Evolutionary conservation across 1,284 basidiomycete species (phyloP).

Genomic region (Boletus semigastroideus): DNA sequence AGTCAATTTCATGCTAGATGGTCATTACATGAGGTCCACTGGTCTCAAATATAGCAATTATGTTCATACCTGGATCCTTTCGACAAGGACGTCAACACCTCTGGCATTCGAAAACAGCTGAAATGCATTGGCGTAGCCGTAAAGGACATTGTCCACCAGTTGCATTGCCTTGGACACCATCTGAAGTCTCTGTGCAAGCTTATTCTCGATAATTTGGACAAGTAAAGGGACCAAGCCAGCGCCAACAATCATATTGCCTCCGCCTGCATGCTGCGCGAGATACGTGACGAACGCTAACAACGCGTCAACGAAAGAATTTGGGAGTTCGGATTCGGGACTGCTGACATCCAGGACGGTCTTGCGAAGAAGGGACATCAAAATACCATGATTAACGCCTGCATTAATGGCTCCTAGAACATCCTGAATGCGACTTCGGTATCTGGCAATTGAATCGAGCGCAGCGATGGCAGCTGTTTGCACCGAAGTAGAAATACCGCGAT

Average conservation of each 20-base stretch:
- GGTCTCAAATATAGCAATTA: neutral
- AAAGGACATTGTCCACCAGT: conserved; percentile 90
- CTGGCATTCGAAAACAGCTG: conserved; percentile 83
- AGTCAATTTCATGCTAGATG: conserved; percentile 67
- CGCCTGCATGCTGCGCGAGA: conserved; percentile 80
- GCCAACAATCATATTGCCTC: conserved; percentile 93
- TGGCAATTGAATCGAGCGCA: conserved; percentile 86
- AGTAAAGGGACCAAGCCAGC: conserved; percentile 93
- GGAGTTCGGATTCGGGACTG: conserved; percentile 62
- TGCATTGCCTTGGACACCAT: conserved; percentile 89
- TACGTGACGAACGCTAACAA: conserved; percentile 86
- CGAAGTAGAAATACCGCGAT: conserved; percentile 62
- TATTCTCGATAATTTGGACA: conserved; percentile 84
- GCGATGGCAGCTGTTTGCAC: conserved; percentile 85
- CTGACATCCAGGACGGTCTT: conserved; percentile 75
- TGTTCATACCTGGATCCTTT: conserved; percentile 74
- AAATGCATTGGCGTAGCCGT: conserved; percentile 87
- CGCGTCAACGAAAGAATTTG: conserved; percentile 83
- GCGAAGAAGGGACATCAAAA: conserved; percentile 85
- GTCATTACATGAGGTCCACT: conserved; percentile 8
- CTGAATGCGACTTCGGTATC: conserved; percentile 80
- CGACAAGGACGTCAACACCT: conserved; percentile 85
- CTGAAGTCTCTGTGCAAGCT: conserved; percentile 61
- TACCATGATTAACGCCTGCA: conserved; percentile 95
- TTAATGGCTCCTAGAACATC: conserved; percentile 92